phyloP scores from a whole-genome alignment of 805 yeast species.

The Brettanomyces anomalus region DNA sequence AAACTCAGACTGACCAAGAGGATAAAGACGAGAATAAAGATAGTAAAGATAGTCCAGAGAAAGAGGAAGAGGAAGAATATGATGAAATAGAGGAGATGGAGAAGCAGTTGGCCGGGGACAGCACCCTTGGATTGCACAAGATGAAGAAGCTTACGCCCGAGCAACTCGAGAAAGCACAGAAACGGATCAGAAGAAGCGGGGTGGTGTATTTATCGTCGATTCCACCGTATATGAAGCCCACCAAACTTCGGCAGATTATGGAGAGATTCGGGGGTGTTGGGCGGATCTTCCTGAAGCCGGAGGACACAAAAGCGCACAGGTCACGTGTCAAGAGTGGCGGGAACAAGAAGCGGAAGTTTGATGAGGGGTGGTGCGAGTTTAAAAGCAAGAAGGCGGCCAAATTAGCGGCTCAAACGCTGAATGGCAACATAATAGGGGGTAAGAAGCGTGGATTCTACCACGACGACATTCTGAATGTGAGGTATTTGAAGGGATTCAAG shows the following conservation, averaged over 20 bases:
- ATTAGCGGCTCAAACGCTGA: slow-evolving; percentile 74
- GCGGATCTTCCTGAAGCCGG: slow-evolving; percentile 80
- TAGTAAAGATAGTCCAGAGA: slow-evolving; percentile 17
- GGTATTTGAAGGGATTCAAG: slow-evolving; percentile 84
- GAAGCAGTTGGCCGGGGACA: slow-evolving; percentile 9
- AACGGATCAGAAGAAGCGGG: slow-evolving; percentile 64
- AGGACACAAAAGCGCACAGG: slow-evolving; percentile 54
- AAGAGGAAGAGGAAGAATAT: slow-evolving; percentile 12
- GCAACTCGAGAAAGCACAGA: slow-evolving; percentile 44
- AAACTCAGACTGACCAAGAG: slow-evolving; percentile 2
- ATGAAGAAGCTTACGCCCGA: slow-evolving; percentile 49
- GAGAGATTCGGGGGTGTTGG: slow-evolving; percentile 82
- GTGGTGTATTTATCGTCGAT: slow-evolving; percentile 86
- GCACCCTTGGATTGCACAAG: slow-evolving; percentile 29
- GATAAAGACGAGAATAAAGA: slow-evolving; percentile 14
- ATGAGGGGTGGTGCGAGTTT: slow-evolving; percentile 98
- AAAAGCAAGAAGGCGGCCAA: slow-evolving; percentile 78
- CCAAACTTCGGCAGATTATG: slow-evolving; percentile 74
- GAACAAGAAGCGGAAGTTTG: slow-evolving; percentile 76
- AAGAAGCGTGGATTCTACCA: slow-evolving; percentile 84
- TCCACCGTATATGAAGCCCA: slow-evolving; percentile 97
- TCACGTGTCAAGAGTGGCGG: slow-evolving; percentile 81
- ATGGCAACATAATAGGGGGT: slow-evolving; percentile 88
- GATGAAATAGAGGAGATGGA: slow-evolving; percentile 13
- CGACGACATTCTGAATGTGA: slow-evolving; percentile 88